Conservation (phyloP, 257 asterid species). For the Petunia axillaris region DNA sequence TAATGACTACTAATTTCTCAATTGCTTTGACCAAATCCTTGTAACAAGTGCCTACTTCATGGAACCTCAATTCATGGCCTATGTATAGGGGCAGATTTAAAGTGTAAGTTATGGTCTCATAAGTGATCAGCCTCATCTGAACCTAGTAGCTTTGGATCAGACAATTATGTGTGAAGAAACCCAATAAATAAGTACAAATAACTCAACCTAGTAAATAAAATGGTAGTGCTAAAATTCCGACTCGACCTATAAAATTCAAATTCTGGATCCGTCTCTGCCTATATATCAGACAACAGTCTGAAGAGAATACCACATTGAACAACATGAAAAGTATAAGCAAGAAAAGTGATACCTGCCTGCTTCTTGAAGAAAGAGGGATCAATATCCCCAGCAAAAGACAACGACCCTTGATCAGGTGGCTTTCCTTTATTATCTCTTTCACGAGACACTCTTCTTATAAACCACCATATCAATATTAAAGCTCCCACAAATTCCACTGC, state of each 20-base stretch:
- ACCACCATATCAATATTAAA: slow-evolving; percentile 56
- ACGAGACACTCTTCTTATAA: slow-evolving; percentile 46
- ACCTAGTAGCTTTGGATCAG: too few species aligned
- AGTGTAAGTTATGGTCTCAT: too few species aligned
- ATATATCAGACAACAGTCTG: background rate
- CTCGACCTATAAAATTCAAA: too few species aligned
- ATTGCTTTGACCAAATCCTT: background rate
- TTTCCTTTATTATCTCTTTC: slow-evolving; percentile 40
- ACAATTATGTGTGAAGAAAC: too few species aligned
- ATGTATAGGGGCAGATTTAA: background rate
- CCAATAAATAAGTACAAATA: too few species aligned
- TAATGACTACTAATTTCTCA: background rate
- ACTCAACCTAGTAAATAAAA: too few species aligned
- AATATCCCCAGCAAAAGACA: slow-evolving; percentile 38
- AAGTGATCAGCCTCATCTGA: too few species aligned
- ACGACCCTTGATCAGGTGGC: slow-evolving; percentile 19
- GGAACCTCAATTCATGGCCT: background rate
- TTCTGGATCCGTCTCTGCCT: background rate
- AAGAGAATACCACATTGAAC: background rate
- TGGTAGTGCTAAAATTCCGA: too few species aligned
- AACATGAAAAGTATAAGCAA: background rate
- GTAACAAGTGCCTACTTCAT: background rate
- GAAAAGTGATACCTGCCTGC: slow-evolving; percentile 52
- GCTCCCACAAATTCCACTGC: slow-evolving; percentile 60
- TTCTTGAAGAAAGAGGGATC: slow-evolving; percentile 52